These are phyloP conservation scores for Serendipita sp. DNA, from an alignment of 768 basidiomycete genomes.

Conservation along the genomic window DNA sequence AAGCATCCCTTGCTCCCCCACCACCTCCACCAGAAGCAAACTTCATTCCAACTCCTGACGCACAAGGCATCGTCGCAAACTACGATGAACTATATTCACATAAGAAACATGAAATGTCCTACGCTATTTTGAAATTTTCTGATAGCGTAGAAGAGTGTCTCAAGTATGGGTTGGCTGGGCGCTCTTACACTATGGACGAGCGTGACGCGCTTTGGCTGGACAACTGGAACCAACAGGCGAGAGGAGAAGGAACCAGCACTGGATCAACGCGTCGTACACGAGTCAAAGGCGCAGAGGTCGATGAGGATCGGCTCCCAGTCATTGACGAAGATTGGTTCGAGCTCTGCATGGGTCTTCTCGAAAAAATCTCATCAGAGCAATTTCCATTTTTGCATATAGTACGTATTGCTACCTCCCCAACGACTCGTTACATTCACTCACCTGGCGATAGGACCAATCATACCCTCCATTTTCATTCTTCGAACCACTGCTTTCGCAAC, in stretches of 20 bases:
- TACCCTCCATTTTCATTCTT: slow-evolving; percentile 47
- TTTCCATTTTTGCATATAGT: slow-evolving; percentile 84
- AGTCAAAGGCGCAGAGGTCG: slow-evolving; percentile 72
- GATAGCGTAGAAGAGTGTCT: slow-evolving; percentile 70
- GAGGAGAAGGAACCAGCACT: slow-evolving; percentile 69
- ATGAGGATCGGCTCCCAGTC: slow-evolving; percentile 36
- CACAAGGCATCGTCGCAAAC: slow-evolving; percentile 60
- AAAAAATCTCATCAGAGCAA: slow-evolving; percentile 77
- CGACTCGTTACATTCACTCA: neutral
- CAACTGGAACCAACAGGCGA: slow-evolving; percentile 73
- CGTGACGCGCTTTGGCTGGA: slow-evolving; percentile 90
- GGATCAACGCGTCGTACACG: slow-evolving; percentile 48
- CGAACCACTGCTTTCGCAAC: slow-evolving; percentile 34
- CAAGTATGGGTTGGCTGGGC: slow-evolving; percentile 44
- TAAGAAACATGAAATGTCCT: slow-evolving; percentile 1
- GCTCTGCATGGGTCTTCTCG: slow-evolving; percentile 85
- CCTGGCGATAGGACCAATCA: neutral
- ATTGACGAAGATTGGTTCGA: slow-evolving; percentile 90
- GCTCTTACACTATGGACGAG: slow-evolving; percentile 91
- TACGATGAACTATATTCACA: slow-evolving; percentile 65
- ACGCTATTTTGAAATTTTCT: slow-evolving; percentile 43
- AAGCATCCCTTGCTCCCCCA: slow-evolving; percentile 22
- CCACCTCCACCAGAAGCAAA: slow-evolving; percentile 23
- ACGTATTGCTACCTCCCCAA: slow-evolving; percentile 20
- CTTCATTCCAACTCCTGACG: slow-evolving; percentile 88